Base-by-base conservation (phyloP, 441 rosid genomes). In the Populus tomentosa region DNA sequence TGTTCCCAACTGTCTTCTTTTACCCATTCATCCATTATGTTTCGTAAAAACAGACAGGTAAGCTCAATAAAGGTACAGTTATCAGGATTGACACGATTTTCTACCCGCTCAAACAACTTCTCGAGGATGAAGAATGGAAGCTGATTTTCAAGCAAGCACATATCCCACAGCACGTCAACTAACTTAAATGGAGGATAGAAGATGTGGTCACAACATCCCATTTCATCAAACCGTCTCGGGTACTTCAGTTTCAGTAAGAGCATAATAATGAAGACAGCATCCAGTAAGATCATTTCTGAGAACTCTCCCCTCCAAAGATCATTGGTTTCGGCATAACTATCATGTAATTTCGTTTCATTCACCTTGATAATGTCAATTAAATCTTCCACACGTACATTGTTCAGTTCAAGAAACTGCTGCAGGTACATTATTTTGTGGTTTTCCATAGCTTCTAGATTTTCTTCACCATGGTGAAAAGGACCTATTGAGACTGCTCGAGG, bases 81-180 rank as follows among this genome's bases (percentile, higher is more conserved):
- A 5, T 0, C 2, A 18, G 8, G 21, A 53, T 6, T 50, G 18
- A 6, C 20, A 46, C 6, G 0, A 26, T 26, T 26, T 26, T 26
- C 26, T 26, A 26, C 26, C 26, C 20, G 71, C 11, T 73, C n/a
- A 26, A 69, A 73, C 18, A 78, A 13, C 7, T 63, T 56, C 9
- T 69, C 33, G 8, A 78, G 61, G 5, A 78, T 38, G 59, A 71
- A 77, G 40, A 77, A 78, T n/a, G 81, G 81, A 0, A 28, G 67
- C 35, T 84, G 84, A 64, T 84, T 84, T 63, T 84, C 86, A 7
- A 84, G 84, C 66, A 84, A 46, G 8, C 30, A 2, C 71, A 35
- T 28, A 85, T 85, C 82, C 0, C 7, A 53, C 21, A 18, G 0
- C 0, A 18, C n/a, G n/a, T 53, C 61, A 18, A 0, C 0, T 0